Evolutionary conservation across 31 red algal genomes (phyloP).

Genomic region (Asparagopsis taxiformis): DNA sequence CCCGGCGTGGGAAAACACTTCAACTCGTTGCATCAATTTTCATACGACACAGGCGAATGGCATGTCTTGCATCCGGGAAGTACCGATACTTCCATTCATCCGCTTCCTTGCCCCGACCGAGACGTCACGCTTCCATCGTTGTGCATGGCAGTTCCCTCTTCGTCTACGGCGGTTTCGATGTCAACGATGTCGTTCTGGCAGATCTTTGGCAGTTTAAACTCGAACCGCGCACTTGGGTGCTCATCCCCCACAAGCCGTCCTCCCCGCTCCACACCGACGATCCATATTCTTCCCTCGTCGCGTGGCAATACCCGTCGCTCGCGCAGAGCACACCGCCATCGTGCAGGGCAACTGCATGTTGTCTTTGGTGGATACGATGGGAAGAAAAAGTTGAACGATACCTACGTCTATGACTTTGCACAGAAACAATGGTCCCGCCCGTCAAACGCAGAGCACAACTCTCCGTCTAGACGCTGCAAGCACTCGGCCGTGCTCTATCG

Average conservation of each 20-base stretch:
- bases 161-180: conserved; percentile 94
- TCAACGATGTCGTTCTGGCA: conserved; percentile 69
- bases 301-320: conserved; percentile 41
- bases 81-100: conserved; percentile 7
- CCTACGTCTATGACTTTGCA: conserved; percentile 70
- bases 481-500: conserved; percentile 93
- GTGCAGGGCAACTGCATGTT: conserved; percentile 81
- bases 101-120: conserved; percentile 34
- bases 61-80: conserved; percentile 38
- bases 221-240: conserved; percentile 34
- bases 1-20: conserved; percentile 45
- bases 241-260: conserved; percentile 9
- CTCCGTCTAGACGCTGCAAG: conserved; percentile 93
- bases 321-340: conserved; percentile 95
- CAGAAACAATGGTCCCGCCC: conserved; percentile 51
- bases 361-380: conserved; percentile 98
- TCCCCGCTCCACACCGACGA: conserved; percentile 1
- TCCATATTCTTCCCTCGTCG: neutral
- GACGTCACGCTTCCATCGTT: conserved; percentile 85
- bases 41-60: conserved; percentile 63
- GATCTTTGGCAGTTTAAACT: conserved; percentile 94
- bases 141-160: conserved; percentile 63
- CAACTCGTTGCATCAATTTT: conserved; percentile 83
- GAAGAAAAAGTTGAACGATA: conserved; percentile 91
- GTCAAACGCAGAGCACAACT: conserved; percentile 24